These are phyloP conservation scores for Xenoacremonium recifei DNA, from an alignment of 2,329 filamentous ascomycete genomes.

Conservation along the genomic window DNA sequence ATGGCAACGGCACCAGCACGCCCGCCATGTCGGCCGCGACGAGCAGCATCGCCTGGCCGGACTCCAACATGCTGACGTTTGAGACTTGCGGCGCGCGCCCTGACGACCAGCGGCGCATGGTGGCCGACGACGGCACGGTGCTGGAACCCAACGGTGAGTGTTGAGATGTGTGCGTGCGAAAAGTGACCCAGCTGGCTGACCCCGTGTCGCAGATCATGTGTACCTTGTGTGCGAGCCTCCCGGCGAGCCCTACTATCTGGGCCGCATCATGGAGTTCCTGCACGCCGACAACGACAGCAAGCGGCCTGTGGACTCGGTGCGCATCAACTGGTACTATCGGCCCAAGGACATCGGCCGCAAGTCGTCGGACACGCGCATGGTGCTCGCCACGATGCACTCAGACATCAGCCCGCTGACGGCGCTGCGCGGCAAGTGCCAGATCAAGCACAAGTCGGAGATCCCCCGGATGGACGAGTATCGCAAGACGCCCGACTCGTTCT, in stretches of 20 bases:
- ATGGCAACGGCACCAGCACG: conserved; percentile 14
- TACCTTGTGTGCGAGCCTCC: conserved; percentile 97
- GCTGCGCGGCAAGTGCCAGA: conserved; percentile 88
- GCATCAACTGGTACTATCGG: conserved; percentile 98
- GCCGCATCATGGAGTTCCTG: conserved; percentile 97
- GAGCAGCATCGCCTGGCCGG: conserved; percentile 43
- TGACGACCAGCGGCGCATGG: conserved; percentile 74
- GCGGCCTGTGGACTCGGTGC: conserved; percentile 77
- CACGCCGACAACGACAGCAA: conserved; percentile 72
- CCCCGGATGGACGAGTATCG: conserved; percentile 79
- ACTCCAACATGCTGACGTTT: conserved; percentile 89
- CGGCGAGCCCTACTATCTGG: conserved; percentile 96
- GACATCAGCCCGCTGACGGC: conserved; percentile 92
- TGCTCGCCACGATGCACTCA: conserved; percentile 98
- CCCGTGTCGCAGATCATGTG: conserved; percentile 62
- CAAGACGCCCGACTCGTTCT: conserved; percentile 83
- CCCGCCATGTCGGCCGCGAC: conserved; percentile 32
- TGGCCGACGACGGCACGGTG: conserved; percentile 86
- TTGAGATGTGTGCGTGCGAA: conserved; percentile 12
- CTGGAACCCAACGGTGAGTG: conserved; percentile 77
- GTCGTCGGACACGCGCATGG: conserved; percentile 82
- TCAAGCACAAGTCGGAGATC: conserved; percentile 86
- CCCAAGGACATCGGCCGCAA: conserved; percentile 94
- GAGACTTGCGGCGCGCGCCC: conserved; percentile 67
- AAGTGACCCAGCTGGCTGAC: conserved; percentile 29